Percentiles rank a stretch among this genome's conserved stretches.
phyloP scores from a whole-genome alignment of 805 yeast genomes.

The Yarrowia sp. region DNA sequence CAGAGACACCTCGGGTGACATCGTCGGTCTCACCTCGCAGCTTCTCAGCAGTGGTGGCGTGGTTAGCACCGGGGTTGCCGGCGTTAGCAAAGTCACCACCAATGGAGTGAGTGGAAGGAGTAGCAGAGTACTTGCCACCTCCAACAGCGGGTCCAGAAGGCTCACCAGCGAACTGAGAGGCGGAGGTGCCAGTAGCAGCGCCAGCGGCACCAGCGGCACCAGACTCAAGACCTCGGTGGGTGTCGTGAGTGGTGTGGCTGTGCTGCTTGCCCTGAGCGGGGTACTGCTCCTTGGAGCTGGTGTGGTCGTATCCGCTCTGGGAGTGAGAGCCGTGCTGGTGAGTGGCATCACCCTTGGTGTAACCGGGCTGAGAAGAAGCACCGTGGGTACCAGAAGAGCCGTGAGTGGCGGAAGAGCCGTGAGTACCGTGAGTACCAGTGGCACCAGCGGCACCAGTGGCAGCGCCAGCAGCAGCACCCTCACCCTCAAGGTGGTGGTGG shows the following conservation, averaged over 20 bases:
- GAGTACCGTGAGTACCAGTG: neutral
- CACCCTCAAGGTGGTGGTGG: conserved; percentile 14
- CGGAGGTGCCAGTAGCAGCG: no score
- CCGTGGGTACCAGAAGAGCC: neutral
- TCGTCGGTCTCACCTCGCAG: conserved; percentile 23
- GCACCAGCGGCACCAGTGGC: conserved; percentile 8
- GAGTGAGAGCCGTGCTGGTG: conserved; percentile 23
- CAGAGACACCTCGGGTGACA: conserved; percentile 9
- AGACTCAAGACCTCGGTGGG: neutral
- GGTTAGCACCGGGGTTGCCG: conserved; percentile 11
- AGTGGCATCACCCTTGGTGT: neutral
- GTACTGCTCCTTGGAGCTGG: conserved; percentile 7
- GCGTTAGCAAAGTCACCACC: conserved; percentile 15
- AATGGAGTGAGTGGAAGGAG: conserved; percentile 2
- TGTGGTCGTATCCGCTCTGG: conserved; percentile 15
- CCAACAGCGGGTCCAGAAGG: conserved; percentile 12
- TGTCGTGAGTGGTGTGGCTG: conserved; percentile 5
- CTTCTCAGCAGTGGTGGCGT: conserved; percentile 8
- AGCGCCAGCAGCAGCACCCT: conserved; percentile 1
- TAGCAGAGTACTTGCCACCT: conserved; percentile 2
- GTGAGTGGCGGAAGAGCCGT: neutral
- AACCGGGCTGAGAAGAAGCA: conserved; percentile 15
- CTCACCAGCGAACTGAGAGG: no score
- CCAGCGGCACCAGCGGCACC: no score
- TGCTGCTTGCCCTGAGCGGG: conserved; percentile 19